Evolutionary conservation across 768 basidiomycete genomes (phyloP).

Genomic region (Lactarius psammicola): DNA sequence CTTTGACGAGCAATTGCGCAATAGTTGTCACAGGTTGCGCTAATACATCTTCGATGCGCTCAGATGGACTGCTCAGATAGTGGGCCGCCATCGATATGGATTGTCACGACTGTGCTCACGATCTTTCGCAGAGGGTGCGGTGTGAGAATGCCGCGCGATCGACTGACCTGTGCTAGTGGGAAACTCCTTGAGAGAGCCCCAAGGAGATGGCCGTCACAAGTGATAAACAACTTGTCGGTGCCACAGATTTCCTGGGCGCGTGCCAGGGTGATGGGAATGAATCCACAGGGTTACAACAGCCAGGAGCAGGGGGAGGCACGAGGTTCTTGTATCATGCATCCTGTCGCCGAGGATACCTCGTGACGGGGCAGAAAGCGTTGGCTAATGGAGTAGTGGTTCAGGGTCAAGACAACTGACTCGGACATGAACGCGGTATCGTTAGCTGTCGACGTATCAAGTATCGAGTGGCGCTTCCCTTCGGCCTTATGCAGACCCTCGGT

Average conservation of each 20-base stretch:
- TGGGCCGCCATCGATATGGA: not conserved
- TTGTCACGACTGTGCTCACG: not conserved
- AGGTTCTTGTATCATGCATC: slow-evolving; percentile 1
- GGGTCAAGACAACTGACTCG: not conserved
- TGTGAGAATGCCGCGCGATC: slow-evolving; percentile 16
- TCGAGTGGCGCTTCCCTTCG: not conserved
- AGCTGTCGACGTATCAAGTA: not conserved
- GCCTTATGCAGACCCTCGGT: not conserved
- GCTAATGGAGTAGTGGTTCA: not conserved
- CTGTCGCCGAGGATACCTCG: slow-evolving; percentile 8
- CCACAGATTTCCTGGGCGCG: not conserved
- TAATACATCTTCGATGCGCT: not conserved
- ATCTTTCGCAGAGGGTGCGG: not conserved
- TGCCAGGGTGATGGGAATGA: not conserved
- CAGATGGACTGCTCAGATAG: not conserved
- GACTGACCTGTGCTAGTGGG: not conserved
- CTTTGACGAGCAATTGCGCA: not conserved
- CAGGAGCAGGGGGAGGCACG: not conserved
- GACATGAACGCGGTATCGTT: not conserved
- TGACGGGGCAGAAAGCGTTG: not conserved
- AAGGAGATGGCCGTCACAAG: not conserved
- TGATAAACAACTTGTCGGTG: not conserved
- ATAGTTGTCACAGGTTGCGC: not conserved
- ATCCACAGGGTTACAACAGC: not conserved
- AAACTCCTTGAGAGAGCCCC: slow-evolving; percentile 4